A percentile compares a stretch with the other conserved stretches of the same genome.
These are phyloP conservation scores for Agrocybe pediades DNA, from an alignment of 768 basidiomycete species.

Conservation along the genomic window DNA sequence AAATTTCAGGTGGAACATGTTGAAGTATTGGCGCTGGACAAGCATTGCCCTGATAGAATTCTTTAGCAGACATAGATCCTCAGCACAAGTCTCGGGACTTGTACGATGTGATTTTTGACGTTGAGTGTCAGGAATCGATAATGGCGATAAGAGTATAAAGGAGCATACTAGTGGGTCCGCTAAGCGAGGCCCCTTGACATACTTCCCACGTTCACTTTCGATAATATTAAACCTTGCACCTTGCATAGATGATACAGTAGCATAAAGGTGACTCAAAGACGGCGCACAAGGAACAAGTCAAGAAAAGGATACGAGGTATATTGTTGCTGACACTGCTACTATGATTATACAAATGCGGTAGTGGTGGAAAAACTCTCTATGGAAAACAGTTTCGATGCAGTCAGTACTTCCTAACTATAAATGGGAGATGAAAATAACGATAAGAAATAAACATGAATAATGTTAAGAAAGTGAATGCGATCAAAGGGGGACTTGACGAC, in stretches of 20 bases:
- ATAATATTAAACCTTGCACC: too few species aligned
- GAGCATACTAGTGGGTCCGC: too few species aligned
- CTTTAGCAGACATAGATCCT: constrained; percentile 21
- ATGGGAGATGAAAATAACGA: neutral
- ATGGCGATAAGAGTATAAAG: too few species aligned
- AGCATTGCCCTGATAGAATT: constrained; percentile 11
- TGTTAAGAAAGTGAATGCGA: neutral
- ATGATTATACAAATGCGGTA: neutral
- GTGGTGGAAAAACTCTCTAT: neutral
- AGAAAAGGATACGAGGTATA: too few species aligned
- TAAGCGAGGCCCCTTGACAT: too few species aligned
- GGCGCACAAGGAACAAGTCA: too few species aligned
- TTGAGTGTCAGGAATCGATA: too few species aligned
- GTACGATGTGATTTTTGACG: neutral
- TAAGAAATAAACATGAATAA: neutral
- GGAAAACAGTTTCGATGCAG: neutral
- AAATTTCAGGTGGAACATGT: constrained; percentile 30
- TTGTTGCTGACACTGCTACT: neutral
- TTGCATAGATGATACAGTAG: too few species aligned
- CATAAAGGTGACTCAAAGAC: too few species aligned
- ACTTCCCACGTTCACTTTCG: too few species aligned
- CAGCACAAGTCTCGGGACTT: neutral
- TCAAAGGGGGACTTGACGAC: too few species aligned
- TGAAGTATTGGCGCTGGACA: neutral
- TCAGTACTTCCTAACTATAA: neutral